A percentile compares a stretch with the other conserved stretches of the same genome.
Conservation (phyloP, 306 rosid species). For the Rubus idaeus region DNA sequence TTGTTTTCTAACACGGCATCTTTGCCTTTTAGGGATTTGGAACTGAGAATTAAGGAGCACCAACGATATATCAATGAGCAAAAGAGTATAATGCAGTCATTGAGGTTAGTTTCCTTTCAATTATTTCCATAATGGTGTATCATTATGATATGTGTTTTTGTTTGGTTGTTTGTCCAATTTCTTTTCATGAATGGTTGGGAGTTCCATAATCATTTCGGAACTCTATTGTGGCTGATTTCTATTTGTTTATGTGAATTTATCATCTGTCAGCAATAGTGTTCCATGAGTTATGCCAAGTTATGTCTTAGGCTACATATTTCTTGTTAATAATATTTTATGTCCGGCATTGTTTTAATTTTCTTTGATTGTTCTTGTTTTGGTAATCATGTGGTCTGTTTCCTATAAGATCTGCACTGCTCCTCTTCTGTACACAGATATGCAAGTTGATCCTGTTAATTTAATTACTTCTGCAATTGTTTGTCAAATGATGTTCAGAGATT, state of each 20-base stretch:
- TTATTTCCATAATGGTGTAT: conserved; percentile 3
- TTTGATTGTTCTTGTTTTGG: not conserved
- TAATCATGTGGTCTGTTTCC: not conserved
- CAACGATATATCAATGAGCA: conserved; percentile 66
- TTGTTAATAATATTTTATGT: not conserved
- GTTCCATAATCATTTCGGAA: conserved; percentile 5
- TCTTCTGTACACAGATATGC: not conserved
- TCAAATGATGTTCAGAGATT: not conserved
- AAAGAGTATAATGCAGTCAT: conserved; percentile 89
- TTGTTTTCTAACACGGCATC: conserved; percentile 55
- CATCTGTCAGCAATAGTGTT: not conserved
- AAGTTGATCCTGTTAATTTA: not conserved
- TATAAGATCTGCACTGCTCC: not conserved
- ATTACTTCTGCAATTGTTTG: not conserved
- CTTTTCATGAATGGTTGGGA: not conserved
- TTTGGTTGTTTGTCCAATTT: conserved; percentile 8
- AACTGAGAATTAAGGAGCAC: conserved; percentile 60
- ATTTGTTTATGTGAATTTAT: not conserved
- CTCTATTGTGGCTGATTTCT: conserved; percentile 5
- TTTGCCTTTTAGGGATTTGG: conserved; percentile 46
- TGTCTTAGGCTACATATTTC: not conserved
- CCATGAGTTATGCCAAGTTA: not conserved
- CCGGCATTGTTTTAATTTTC: not conserved
- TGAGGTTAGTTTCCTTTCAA: conserved; percentile 51
- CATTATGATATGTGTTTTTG: not conserved